phyloP scores from a whole-genome alignment of 768 basidiomycete genomes.

The Xanthoconium purpureum region DNA sequence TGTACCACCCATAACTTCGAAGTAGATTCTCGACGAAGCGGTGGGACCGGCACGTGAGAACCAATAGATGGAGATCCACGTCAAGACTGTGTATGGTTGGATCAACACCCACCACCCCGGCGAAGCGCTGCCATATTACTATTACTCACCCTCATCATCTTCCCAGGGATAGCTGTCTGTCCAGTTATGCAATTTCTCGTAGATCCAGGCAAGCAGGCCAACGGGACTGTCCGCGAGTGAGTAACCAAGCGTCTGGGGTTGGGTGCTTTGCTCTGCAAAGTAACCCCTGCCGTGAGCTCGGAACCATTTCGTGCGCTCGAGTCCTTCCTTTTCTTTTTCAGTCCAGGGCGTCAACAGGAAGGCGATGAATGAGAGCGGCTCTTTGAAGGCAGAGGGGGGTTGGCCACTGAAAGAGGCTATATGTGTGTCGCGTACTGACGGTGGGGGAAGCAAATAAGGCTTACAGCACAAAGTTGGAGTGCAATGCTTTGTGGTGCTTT shows the following conservation, averaged over 20 bases:
- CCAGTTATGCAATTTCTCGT: conserved; percentile 47
- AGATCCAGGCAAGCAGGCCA: conserved; percentile 50
- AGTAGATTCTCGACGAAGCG: conserved; percentile 52
- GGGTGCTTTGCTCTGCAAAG: conserved; percentile 33
- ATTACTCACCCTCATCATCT: conserved; percentile 45
- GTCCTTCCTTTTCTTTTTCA: conserved; percentile 21
- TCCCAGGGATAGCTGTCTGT: conserved; percentile 53
- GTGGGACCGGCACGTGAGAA: conserved; percentile 57
- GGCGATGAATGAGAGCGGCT: conserved; percentile 27
- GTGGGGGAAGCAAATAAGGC: neutral
- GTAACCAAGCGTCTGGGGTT: conserved; percentile 54
- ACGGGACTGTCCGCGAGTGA: conserved; percentile 53
- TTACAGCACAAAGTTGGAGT: conserved; percentile 36
- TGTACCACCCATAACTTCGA: neutral
- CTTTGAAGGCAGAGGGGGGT: conserved; percentile 25
- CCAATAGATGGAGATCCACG: conserved; percentile 56
- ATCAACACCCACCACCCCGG: neutral
- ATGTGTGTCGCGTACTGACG: too few species aligned
- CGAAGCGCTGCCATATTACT: neutral
- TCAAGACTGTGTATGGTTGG: conserved; percentile 40
- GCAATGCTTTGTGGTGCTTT: conserved; percentile 49
- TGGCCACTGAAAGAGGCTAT: neutral
- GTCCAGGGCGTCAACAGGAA: conserved; percentile 27
- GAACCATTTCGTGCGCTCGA: conserved; percentile 20
- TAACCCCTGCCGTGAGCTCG: conserved; percentile 30